Evolutionary conservation across 139 green algal genomes (phyloP).

Genomic region (Penium margaritaceum): DNA sequence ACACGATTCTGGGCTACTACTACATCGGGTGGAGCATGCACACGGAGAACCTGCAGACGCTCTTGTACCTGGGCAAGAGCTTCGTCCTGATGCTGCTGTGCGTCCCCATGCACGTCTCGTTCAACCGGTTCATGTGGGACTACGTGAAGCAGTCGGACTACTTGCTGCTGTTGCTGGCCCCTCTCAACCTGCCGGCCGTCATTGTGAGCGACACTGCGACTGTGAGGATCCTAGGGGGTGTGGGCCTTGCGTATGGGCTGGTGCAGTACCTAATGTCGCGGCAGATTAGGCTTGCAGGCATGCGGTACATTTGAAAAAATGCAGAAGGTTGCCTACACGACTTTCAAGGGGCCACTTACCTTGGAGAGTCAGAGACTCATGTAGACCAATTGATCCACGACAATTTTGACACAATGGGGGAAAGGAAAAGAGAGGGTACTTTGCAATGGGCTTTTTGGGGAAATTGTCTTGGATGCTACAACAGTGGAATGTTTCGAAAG

Average conservation of each 20-base stretch:
- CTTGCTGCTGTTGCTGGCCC: constrained; percentile 53
- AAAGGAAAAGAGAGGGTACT: no score
- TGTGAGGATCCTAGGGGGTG: constrained; percentile 47
- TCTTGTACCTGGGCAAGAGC: constrained; percentile 28
- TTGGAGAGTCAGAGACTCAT: no score
- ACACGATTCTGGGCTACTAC: constrained; percentile 2
- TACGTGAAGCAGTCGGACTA: constrained; percentile 26
- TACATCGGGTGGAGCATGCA: not conserved
- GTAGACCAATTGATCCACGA: no score
- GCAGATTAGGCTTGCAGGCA: constrained; percentile 48
- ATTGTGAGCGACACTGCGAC: constrained; percentile 45
- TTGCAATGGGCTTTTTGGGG: no score
- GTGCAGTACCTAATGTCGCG: constrained; percentile 56
- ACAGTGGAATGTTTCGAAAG: no score
- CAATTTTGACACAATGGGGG: no score
- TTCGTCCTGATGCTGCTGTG: constrained; percentile 23
- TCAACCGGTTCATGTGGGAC: constrained; percentile 59
- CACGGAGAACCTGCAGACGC: not conserved
- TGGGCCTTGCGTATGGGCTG: constrained; percentile 47
- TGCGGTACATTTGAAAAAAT: constrained; percentile 55
- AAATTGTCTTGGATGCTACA: no score
- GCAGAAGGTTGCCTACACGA: no score
- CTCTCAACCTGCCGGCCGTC: constrained; percentile 56
- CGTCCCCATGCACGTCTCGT: constrained; percentile 52
- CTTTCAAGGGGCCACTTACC: no score